Base-by-base conservation (phyloP, 176 grass and related monocot species). In the Oryza rufipogon region DNA sequence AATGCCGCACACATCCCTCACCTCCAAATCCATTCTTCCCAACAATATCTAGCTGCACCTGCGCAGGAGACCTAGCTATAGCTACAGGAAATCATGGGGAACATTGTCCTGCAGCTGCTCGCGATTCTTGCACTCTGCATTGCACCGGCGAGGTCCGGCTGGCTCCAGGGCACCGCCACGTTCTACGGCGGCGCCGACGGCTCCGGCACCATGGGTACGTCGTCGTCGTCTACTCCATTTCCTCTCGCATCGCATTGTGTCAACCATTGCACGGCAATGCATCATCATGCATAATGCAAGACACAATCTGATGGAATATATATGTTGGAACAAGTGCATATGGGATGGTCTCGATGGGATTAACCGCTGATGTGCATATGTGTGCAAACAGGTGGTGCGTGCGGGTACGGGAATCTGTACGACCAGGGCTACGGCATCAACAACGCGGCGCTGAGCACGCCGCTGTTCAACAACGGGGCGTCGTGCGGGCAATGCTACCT, bases 401-500 rank as follows among this genome's bases (percentile, higher is more conserved):
- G 92, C 3, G 92, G 89, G 23, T 94, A 94, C 8, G 76, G 66
- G 0, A 91, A 94, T 71, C 83, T 94, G 6, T 91, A 91, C 79
- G 51, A 77, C 0, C 77, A 84, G 11, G 91, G 88, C 1, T 90
- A 93, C 71, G 91, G 91, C 25, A 6, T 80, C 0, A 79, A 68
- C 66, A 93, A 80, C 78, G 85, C 67, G 36, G 88, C 91, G 46
- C 76, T 92, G 54, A 92, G 87, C 72, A 80, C 90, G n/a, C 28
- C 16, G 17, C 51, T 92, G n/a, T 92, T 89, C 78, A 86, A 89
- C 39, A 23, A 86, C 4, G 90, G 87, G 2, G 75, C 79, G 13
- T 92, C 91, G 6, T 92, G 91, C 15, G 90, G 90, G 25, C 90
- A 89, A 25, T 92, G 90, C 74, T 92, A 83, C 75, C 17, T 52